Base-by-base conservation (phyloP, 345 rosid species). In the Brassica rapa region DNA sequence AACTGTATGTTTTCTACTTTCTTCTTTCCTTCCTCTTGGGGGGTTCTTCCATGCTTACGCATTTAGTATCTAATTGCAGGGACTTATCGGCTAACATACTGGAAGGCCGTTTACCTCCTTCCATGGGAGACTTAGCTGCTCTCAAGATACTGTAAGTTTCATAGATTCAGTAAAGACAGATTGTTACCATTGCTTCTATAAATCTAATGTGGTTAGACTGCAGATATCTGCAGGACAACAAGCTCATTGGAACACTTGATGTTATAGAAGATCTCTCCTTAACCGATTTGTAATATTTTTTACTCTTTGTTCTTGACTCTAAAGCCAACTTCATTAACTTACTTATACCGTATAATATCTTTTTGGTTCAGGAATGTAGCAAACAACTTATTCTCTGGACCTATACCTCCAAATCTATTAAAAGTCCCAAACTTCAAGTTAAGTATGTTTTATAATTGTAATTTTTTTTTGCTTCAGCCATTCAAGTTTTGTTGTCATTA, bases 171-270 rank as follows among this genome's bases (percentile, higher is more conserved):
- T 12, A 59, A 27, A 19, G 29, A 71, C 33, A 56, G 53, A 14
- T 72, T 57, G 74, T 73, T 60, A 73, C 21, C 39, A n/a, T 9
- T 80, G 66, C n/a, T 63, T 62, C 57, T 46, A 46, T 6, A 35
- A 62, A 43, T 70, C 73, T 70, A 23, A 80, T 55, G 68, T 80
- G 72, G 21, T 49, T 74, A 66, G 65, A 23, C 81, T 84, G 79
- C 89, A 93, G 99, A 87, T 77, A 88, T 77, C 78, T 95, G 87
- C 97, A 91, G 86, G 89, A 90, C 83, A 95, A 95, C 83, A 80
- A 82, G 81, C 88, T 95, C 70, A 82, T 71, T 0, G 99, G 99
- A 72, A 75, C 70, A 55, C 99, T 95, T 66, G 85, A 91, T 83
- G 87, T 90, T 75, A 62, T 95, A 43, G 88, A 87, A 78, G 93